Evolutionary conservation across 306 rosid species (phyloP), one percentile per base, ranked within the genome.

Genomic region (Lablab purpureus): DNA sequence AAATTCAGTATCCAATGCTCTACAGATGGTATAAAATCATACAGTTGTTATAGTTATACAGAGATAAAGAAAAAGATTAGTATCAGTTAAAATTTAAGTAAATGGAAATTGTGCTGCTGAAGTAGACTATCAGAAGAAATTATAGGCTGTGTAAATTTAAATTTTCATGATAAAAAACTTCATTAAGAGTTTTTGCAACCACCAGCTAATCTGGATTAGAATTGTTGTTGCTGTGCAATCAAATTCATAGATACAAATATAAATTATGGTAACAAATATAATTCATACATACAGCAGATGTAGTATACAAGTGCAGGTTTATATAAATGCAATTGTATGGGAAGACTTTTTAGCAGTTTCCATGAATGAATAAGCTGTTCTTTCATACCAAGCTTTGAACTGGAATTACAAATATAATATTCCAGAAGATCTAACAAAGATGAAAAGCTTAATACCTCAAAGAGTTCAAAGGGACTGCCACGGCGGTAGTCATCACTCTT

Each of bases 391-490:
- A 18, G 66, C 54, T 12, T 37, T 82, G 83, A 21, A 50, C 62
- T 65, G 51, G n/a, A 67, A 58, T 56, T 14, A 2, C 7, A 58
- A 58, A 55, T 18, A 46, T 7, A 40, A 68, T 71, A 49, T 66
- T n/a, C 12, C 41, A 6, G 51, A 34, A 43, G 77, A 66, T 47
- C 14, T 36, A 13, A 56, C 55, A 62, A 58, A 34, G 50, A 67
- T 18, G 66, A 71, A 65, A 73, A 58, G 66, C 56, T 69, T 58
- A 73, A 41, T 86, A 95, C 99, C 99, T 91, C 97, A 84, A 93
- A 93, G 73, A 95, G 87, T 85, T 95, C 99, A 75, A 93, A 93
- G 41, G 96, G 94, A 80, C 78, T 95, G 36, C 99, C 99, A 1
- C 83, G 91, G 41, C 98, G 99, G 83, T 93, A 95, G 17, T 75